These are phyloP conservation scores for Penicillium roqueforti DNA, from an alignment of 495 filamentous ascomycete genomes.

Conservation along the genomic window DNA sequence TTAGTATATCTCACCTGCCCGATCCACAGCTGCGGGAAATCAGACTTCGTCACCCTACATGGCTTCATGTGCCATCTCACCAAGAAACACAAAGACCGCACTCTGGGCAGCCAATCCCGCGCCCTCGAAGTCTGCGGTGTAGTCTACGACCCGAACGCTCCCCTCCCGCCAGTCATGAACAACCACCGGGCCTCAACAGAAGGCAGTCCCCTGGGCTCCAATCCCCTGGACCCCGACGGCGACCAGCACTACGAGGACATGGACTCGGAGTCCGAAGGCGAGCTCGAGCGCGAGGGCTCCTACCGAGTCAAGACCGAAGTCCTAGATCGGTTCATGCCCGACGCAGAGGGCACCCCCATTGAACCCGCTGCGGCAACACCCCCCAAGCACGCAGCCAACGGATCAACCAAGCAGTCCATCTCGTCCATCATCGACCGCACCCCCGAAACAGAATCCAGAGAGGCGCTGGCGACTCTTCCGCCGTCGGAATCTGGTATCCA, in stretches of 20 bases:
- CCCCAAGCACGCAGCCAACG: slow-evolving; percentile 20
- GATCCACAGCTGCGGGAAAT: slow-evolving; percentile 41
- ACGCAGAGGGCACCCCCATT: slow-evolving; percentile 8
- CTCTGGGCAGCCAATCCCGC: slow-evolving; percentile 43
- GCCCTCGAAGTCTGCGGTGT: slow-evolving; percentile 46
- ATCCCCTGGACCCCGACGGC: slow-evolving; percentile 29
- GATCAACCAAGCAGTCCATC: slow-evolving; percentile 44
- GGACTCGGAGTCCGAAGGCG: slow-evolving; percentile 37
- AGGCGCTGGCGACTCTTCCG: slow-evolving; percentile 21
- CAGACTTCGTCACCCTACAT: slow-evolving; percentile 45
- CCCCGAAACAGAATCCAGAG: slow-evolving; percentile 28
- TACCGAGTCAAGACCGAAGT: slow-evolving; percentile 33
- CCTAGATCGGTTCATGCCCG: slow-evolving; percentile 22
- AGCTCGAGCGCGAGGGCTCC: slow-evolving; percentile 13
- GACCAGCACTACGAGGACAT: slow-evolving; percentile 33
- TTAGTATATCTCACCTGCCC: slow-evolving; percentile 47
- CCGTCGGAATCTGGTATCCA: slow-evolving; percentile 21
- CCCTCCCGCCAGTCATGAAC: slow-evolving; percentile 36
- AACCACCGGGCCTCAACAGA: slow-evolving; percentile 39
- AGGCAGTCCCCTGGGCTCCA: slow-evolving; percentile 32
- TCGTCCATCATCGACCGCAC: slow-evolving; percentile 45
- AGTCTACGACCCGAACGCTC: slow-evolving; percentile 42
- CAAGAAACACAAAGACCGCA: slow-evolving; percentile 50
- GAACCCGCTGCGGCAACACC: slow-evolving; percentile 13
- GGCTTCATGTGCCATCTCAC: slow-evolving; percentile 51